Evolutionary conservation across 768 basidiomycete genomes (phyloP), one percentile per base, ranked within the genome.

Genomic region (Amanita jacksonii): DNA sequence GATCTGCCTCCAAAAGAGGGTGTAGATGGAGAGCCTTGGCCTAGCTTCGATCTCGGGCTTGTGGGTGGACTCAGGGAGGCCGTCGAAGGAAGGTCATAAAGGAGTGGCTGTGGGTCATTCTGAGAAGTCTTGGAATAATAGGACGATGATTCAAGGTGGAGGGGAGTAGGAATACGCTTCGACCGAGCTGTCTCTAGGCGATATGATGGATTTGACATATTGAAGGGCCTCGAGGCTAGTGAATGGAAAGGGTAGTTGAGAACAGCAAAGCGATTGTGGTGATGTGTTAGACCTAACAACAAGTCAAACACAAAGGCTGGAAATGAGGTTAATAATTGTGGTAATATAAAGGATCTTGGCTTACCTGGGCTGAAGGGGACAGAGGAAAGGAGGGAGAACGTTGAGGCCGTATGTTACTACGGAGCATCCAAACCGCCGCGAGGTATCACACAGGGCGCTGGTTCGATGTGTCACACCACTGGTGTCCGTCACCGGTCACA

Each of bases 11-110:
- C 52, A 52, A 72, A 74, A 15, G 75, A 68, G 12, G 83, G 77
- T 9, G 80, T 79, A 2, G 73, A 66, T 4, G 82, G 81, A 15
- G 79, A 78, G 33, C 60, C 56, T 20, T 72, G 55, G 27, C 63
- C 58, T 15, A 58, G 51, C 46, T 62, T 68, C 12, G 70, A 61
- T 52, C 61, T 64, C 15, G 77, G 72, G 55, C 72, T 77, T 49
- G 66, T 72, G 16, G 81, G 76, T 6, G 82, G 79, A 1, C 78
- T 72, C 57, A 73, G 62, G 13, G 75, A 67, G 18, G 68, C 62
- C 8, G 78, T 62, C 12, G 81, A 72, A 51, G 84, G 82, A 49
- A 85, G 72, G 63, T 85, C 80, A 61, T 85, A 85, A 63, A 85
- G 78, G 57, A 85, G 76, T 41, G 81, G 75, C 57, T 78, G 73